Conservation (phyloP, 192 early-diverging fungal genomes). For the Lunasporangiospora selenospora region DNA sequence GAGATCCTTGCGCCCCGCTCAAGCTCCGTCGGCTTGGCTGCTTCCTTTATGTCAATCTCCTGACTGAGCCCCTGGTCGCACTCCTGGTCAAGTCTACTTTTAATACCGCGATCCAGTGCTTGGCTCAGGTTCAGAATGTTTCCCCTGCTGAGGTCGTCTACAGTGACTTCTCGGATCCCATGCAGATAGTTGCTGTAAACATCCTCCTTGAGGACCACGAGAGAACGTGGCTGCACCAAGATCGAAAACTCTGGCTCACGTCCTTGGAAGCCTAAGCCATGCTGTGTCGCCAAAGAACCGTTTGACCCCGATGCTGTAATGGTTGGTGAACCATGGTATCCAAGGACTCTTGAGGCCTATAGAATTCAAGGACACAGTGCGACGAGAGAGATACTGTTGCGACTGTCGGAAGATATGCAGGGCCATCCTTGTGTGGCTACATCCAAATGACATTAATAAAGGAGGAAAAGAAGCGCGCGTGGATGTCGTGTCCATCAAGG, state of each 20-base stretch:
- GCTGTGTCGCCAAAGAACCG: no score
- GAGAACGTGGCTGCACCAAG: slow-evolving; percentile 49
- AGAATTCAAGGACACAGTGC: slow-evolving; percentile 56
- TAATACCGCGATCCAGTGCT: slow-evolving; percentile 6
- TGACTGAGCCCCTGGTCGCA: no score
- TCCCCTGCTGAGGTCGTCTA: slow-evolving; percentile 29
- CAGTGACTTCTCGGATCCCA: slow-evolving; percentile 47
- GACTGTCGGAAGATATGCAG: slow-evolving; percentile 57
- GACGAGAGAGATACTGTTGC: slow-evolving; percentile 56
- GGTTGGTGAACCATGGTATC: no score
- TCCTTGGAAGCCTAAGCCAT: background rate
- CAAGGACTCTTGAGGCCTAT: slow-evolving; percentile 9
- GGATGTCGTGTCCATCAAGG: no score
- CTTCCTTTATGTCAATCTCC: background rate
- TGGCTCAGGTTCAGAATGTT: slow-evolving; percentile 41
- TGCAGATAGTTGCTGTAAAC: slow-evolving; percentile 53
- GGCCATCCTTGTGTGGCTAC: slow-evolving; percentile 59
- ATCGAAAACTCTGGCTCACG: slow-evolving; percentile 50
- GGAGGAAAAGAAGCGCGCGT: no score
- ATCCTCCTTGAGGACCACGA: slow-evolving; percentile 51
- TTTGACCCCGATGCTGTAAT: background rate
- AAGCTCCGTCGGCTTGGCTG: background rate
- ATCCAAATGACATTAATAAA: background rate
- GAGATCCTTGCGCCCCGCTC: slow-evolving; percentile 31
- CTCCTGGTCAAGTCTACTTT: no score